Conservation (phyloP, 2,329 filamentous ascomycete genomes). For the Pleochaeta shiraiana region DNA sequence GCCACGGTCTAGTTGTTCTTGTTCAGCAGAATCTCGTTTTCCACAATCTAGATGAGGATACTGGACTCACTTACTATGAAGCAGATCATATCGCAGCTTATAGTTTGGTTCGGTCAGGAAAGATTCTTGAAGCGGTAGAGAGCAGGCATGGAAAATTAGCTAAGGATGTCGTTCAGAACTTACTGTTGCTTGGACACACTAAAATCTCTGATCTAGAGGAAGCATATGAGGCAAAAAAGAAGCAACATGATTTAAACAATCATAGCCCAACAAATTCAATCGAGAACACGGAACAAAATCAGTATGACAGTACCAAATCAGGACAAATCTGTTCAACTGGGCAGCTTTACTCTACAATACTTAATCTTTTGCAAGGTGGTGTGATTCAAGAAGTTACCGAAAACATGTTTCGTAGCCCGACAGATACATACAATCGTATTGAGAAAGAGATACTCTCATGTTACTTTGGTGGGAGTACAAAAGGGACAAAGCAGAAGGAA, state of each 20-base stretch:
- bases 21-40: constrained; percentile 75
- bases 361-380: constrained; percentile 35
- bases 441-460: constrained; percentile 37
- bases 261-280: not conserved
- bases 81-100: constrained; percentile 66
- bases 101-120: constrained; percentile 58
- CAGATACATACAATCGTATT: constrained; percentile 38
- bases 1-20: constrained; percentile 62
- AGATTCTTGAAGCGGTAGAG: constrained; percentile 56
- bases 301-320: constrained; percentile 10
- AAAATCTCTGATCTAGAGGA: constrained; percentile 47
- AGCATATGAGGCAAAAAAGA: constrained; percentile 26
- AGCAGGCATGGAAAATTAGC: constrained; percentile 54
- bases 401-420: constrained; percentile 34
- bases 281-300: constrained; percentile 8
- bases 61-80: constrained; percentile 54
- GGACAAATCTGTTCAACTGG: constrained; percentile 13
- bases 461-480: constrained; percentile 29
- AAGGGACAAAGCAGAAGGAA: constrained; percentile 42
- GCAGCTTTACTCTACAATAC: constrained; percentile 24
- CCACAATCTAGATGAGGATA: constrained; percentile 41
- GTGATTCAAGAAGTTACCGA: constrained; percentile 41
- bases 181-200: constrained; percentile 59
- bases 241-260: constrained; percentile 11
- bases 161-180: constrained; percentile 48